phyloP scores from a whole-genome alignment of 2,329 filamentous ascomycete genomes.

The Microcyclospora tardicrescens region DNA sequence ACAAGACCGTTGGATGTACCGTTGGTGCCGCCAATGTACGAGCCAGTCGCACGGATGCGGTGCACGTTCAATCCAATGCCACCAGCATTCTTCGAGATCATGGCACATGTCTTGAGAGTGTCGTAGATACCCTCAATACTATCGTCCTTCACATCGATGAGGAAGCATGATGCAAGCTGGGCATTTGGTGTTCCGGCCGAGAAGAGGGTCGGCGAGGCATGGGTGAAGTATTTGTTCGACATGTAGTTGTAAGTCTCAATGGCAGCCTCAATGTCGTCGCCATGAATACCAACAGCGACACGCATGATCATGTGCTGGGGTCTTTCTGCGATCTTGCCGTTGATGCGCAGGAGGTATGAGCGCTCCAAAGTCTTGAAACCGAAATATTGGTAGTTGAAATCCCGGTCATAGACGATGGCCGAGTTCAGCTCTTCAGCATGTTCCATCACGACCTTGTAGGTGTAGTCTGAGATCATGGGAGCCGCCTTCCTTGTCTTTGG shows the following conservation, averaged over 20 bases:
- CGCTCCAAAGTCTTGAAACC: constrained; percentile 98
- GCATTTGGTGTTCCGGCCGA: constrained; percentile 91
- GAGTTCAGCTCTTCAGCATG: constrained; percentile 97
- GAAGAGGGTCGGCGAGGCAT: constrained; percentile 95
- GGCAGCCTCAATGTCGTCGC: constrained; percentile 83
- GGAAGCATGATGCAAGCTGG: constrained; percentile 94
- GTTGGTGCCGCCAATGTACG: constrained; percentile 96
- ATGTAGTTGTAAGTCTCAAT: constrained; percentile 98
- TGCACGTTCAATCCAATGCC: constrained; percentile 95
- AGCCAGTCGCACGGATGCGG: constrained; percentile 91
- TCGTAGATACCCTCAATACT: constrained; percentile 99
- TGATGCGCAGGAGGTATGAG: constrained; percentile 89
- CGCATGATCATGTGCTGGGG: constrained; percentile 99
- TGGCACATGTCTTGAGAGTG: constrained; percentile 95
- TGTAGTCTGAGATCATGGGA: constrained; percentile 89
- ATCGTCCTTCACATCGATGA: constrained; percentile 99
- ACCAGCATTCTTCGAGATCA: constrained; percentile 99
- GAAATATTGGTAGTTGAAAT: constrained; percentile 99
- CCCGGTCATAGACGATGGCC: constrained; percentile 95
- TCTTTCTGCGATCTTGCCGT: constrained; percentile 91
- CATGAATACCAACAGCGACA: constrained; percentile 93
- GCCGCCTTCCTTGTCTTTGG: constrained; percentile 72
- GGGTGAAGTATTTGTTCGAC: constrained; percentile 97
- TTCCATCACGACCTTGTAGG: constrained; percentile 86
- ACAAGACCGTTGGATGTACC: constrained; percentile 95